Evolutionary conservation across 768 basidiomycete species (phyloP), one percentile per base, ranked within the genome.

Genomic region (Pleurotus giganteus): DNA sequence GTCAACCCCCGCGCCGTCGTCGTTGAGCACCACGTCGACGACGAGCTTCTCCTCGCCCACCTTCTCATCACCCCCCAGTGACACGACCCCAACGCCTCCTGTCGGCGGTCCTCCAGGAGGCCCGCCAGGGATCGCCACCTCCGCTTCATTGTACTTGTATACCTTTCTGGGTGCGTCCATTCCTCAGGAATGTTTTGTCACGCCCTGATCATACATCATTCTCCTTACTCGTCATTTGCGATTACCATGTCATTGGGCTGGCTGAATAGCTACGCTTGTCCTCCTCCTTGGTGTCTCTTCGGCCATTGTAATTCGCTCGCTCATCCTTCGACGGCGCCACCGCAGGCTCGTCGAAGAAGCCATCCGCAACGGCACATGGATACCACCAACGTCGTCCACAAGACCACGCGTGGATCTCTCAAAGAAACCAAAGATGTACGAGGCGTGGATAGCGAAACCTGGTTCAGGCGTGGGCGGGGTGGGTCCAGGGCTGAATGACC

Each of bases 261-360:
- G 78, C 4, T 79, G 81, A 57, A 74, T 81, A 46, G 86, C 86
- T 2, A 88, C 87, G 2, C 79, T 88, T 47, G 77, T 88, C 56
- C 79, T 88, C 19, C 79, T 89, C 17, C 77, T 88, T 21, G 73
- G 75, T 36, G 81, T 89, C n/a, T 86, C 85, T 7, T 79, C 79
- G 2, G 84, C 84, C 11, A 86, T 88, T 63, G 79, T 88, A 57
- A 59, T 80, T 43, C 83, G 87, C 31, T 86, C 84, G 19, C 75
- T 86, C 55, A 57, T 87, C 36, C 73, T 88, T n/a, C 77, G 87
- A 2, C 69, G 84, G 12, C 78, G 87, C 3, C 82, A 84, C 54
- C 77, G 81, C 15, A 75, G 74, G 4, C 64, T 83, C 61, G 71
- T 86, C 28, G 83, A 81, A 50, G 83, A 86, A 57, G 85, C 84